phyloP scores from a whole-genome alignment of 2,329 filamentous ascomycete genomes.

The Juglanconis juglandina region DNA sequence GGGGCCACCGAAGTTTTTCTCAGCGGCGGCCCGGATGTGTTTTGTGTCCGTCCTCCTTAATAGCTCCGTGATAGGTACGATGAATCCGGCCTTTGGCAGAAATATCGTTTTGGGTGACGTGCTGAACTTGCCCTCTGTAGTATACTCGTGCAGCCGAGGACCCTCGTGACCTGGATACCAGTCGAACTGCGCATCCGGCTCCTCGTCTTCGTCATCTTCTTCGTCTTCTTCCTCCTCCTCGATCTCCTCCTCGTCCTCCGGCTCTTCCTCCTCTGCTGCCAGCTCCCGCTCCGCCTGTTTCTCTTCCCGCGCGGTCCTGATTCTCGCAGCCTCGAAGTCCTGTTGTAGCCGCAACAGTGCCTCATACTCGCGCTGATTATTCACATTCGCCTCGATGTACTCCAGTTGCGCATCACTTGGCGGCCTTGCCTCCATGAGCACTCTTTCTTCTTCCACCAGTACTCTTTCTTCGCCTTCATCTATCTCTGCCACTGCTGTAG shows the following conservation, averaged over 20 bases:
- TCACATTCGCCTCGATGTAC: constrained; percentile 48
- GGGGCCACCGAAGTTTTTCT: constrained; percentile 71
- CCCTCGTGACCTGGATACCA: constrained; percentile 23
- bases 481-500: constrained; percentile 36
- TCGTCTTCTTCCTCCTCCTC: constrained; percentile 34
- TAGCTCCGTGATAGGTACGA: constrained; percentile 66
- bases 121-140: constrained; percentile 68
- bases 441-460: constrained; percentile 35
- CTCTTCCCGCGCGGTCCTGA: constrained; percentile 31
- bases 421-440: constrained; percentile 15
- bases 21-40: constrained; percentile 71
- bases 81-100: constrained; percentile 68
- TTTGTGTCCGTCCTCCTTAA: constrained; percentile 66
- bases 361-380: constrained; percentile 52
- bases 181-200: constrained; percentile 29
- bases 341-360: constrained; percentile 53
- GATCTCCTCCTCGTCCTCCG: constrained; percentile 32
- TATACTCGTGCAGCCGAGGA: constrained; percentile 69
- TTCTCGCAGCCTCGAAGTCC: constrained; percentile 49
- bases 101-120: constrained; percentile 70
- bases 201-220: constrained; percentile 31
- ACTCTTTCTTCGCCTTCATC: constrained; percentile 40
- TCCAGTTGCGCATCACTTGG: constrained; percentile 34
- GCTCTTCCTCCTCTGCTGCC: constrained; percentile 27
- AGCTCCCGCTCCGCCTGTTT: constrained; percentile 5